Evolutionary conservation across 345 rosid genomes (phyloP).

Genomic region (Lumnitzera racemosa): DNA sequence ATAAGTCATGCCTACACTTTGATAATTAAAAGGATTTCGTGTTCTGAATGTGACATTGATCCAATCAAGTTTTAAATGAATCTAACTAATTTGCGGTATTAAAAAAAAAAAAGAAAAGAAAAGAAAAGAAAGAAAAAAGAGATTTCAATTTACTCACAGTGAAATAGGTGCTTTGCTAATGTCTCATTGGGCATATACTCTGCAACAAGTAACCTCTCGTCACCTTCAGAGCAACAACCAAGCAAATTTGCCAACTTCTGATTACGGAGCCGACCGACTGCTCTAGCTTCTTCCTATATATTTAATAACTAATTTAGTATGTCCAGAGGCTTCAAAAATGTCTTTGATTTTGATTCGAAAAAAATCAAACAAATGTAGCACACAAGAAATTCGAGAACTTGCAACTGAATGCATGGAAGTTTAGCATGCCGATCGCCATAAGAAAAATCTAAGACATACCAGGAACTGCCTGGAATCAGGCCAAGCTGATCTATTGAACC

Average conservation of each 20-base stretch:
- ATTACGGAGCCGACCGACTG: constrained; percentile 38
- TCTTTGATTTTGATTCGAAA: neutral
- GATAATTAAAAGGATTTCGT: too few species aligned
- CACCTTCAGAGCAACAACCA: constrained; percentile 43
- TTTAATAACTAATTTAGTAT: neutral
- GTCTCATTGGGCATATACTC: constrained; percentile 45
- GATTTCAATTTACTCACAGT: constrained; percentile 23
- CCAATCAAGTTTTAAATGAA: neutral
- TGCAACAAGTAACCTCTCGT: constrained; percentile 37
- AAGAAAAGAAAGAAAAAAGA: neutral
- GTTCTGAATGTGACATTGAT: too few species aligned
- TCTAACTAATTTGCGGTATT: neutral
- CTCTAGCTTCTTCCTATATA: constrained; percentile 37
- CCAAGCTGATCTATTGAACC: constrained; percentile 39
- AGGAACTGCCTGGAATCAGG: constrained; percentile 36
- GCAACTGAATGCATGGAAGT: too few species aligned
- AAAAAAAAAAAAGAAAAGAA: neutral
- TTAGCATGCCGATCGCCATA: neutral
- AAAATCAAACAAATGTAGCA: neutral
- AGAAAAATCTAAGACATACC: constrained; percentile 10
- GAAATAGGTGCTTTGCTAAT: constrained; percentile 40
- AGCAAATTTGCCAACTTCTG: constrained; percentile 38
- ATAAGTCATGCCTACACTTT: too few species aligned
- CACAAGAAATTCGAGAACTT: too few species aligned
- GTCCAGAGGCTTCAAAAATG: neutral